These are phyloP conservation scores for Daedaleopsis sinensis DNA, from an alignment of 768 basidiomycete species.

Conservation along the genomic window DNA sequence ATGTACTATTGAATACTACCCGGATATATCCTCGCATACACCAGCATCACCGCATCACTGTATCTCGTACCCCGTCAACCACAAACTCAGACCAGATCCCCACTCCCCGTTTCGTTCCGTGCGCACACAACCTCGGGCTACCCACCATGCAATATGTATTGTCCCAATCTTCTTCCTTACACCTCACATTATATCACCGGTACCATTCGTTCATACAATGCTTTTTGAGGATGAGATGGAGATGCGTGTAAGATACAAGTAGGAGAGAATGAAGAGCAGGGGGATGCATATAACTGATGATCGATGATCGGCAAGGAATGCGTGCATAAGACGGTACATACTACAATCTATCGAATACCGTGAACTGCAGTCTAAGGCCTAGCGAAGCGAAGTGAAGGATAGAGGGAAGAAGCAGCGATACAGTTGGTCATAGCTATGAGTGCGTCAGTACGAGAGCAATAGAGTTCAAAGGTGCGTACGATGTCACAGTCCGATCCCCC, in stretches of 20 bases:
- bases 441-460: too few species aligned
- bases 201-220: neutral
- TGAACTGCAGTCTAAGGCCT: too few species aligned
- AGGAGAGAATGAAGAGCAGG: neutral
- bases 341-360: too few species aligned
- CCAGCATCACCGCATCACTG: neutral
- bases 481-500: constrained; percentile 54
- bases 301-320: neutral
- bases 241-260: constrained; percentile 2
- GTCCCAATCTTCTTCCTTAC: neutral
- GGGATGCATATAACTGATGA: neutral
- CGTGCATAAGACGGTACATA: neutral
- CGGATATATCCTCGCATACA: neutral
- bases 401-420: too few species aligned
- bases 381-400: too few species aligned
- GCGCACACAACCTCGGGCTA: neutral
- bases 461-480: too few species aligned
- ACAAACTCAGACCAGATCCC: neutral
- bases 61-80: neutral
- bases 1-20: constrained; percentile 8
- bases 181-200: neutral
- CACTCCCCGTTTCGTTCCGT: constrained; percentile 4
- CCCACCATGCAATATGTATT: constrained; percentile 8
- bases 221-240: neutral
- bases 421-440: too few species aligned